Evolutionary conservation across 257 asterid species (phyloP).

Genomic region (Handroanthus guayacan): DNA sequence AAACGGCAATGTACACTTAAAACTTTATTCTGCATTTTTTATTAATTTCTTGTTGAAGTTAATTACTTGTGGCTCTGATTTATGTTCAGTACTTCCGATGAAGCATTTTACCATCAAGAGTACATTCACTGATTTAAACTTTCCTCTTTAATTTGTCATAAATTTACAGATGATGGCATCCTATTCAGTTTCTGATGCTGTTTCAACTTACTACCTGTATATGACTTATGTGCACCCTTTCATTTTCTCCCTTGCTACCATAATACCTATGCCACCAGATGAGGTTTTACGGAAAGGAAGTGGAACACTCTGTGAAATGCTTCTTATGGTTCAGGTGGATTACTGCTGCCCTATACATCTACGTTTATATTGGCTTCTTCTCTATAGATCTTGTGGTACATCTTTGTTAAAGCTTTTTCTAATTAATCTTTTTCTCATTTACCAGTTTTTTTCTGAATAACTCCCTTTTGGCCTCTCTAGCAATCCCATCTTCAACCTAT

Average conservation of each 20-base stretch:
- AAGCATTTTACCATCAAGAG: constrained; percentile 14
- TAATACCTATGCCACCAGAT: constrained; percentile 99
- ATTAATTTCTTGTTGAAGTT: background rate
- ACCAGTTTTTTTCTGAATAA: constrained; percentile 26
- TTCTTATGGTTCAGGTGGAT: constrained; percentile 97
- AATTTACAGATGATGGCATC: constrained; percentile 98
- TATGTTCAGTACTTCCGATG: constrained; percentile 22
- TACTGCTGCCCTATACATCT: constrained; percentile 24
- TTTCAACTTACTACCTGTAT: constrained; percentile 93
- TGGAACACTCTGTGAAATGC: constrained; percentile 99
- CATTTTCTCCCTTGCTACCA: constrained; percentile 97
- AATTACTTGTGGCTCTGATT: constrained; percentile 5
- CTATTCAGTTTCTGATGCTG: constrained; percentile 99
- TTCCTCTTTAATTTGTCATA: constrained; percentile 35
- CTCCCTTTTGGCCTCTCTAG: constrained; percentile 29
- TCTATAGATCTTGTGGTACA: background rate
- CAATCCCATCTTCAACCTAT: constrained; percentile 21
- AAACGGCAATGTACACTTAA: background rate
- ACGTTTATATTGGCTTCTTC: constrained; percentile 12
- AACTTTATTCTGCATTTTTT: constrained; percentile 1
- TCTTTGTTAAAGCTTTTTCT: constrained; percentile 14
- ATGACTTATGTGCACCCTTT: constrained; percentile 99
- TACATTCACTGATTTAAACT: constrained; percentile 24
- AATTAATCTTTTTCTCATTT: constrained; percentile 12
- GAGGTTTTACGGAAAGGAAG: constrained; percentile 99